Evolutionary conservation across 2,329 filamentous ascomycete genomes (phyloP).

Genomic region (Cephalotrichum gorgonifer): DNA sequence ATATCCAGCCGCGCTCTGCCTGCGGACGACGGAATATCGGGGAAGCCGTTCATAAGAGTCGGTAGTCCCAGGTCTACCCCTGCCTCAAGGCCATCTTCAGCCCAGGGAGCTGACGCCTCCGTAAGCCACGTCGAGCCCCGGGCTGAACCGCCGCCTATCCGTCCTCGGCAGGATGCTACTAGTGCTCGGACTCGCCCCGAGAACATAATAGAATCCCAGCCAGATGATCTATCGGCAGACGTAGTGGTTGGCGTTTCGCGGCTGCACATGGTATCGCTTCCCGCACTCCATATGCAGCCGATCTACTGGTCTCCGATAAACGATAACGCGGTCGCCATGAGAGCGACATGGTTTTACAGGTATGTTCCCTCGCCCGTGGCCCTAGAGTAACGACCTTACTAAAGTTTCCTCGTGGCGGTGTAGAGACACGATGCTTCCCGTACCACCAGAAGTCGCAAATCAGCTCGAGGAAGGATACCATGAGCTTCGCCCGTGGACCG

Average conservation of each 20-base stretch:
- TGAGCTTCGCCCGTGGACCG: conserved; percentile 77
- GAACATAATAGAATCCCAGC: not conserved
- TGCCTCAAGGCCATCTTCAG: not conserved
- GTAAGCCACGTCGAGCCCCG: not conserved
- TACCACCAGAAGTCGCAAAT: conserved; percentile 79
- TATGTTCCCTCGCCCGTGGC: conserved; percentile 14
- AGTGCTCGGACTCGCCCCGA: not conserved
- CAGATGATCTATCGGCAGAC: conserved; percentile 22
- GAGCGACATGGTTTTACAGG: conserved; percentile 95
- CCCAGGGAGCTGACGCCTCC: not conserved
- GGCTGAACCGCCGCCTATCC: not conserved
- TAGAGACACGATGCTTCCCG: conserved; percentile 78
- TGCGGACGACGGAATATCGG: conserved; percentile 40
- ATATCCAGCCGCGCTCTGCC: not conserved
- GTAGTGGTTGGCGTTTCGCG: conserved; percentile 85
- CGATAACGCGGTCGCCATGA: conserved; percentile 70
- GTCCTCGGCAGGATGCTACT: not conserved
- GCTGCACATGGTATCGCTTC: conserved; percentile 78
- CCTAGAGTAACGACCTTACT: not conserved
- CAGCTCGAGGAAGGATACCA: conserved; percentile 85
- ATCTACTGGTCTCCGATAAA: conserved; percentile 97
- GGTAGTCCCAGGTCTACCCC: conserved; percentile 19
- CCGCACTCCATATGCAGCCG: conserved; percentile 78
- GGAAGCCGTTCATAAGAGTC: conserved; percentile 42
- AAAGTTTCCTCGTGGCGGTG: not conserved